Conservation (phyloP, 805 yeast genomes). For the Nakazawaea ernobii region DNA sequence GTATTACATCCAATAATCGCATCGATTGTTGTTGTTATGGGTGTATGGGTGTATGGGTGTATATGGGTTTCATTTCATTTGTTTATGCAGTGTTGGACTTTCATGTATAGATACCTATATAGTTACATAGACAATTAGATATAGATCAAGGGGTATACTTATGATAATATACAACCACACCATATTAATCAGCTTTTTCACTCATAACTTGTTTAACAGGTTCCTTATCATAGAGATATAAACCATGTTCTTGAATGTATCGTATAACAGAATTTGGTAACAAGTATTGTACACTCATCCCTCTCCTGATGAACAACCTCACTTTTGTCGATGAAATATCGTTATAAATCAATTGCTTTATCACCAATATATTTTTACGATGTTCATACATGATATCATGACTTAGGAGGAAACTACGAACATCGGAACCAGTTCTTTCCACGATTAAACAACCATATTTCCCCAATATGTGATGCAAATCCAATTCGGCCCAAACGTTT, state of each 20-base stretch:
- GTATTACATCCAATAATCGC: too few species aligned
- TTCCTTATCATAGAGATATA: slow-evolving; percentile 81
- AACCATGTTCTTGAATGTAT: slow-evolving; percentile 86
- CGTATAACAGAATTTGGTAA: slow-evolving; percentile 92
- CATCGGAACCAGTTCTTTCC: slow-evolving; percentile 96
- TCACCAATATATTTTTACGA: slow-evolving; percentile 85
- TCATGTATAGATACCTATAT: too few species aligned
- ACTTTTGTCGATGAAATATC: slow-evolving; percentile 96
- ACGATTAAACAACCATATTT: slow-evolving; percentile 95
- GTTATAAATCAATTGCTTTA: slow-evolving; percentile 92
- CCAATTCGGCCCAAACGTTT: slow-evolving; percentile 97
- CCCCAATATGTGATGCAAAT: slow-evolving; percentile 91
- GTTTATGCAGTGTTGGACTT: too few species aligned
- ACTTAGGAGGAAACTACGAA: slow-evolving; percentile 80
- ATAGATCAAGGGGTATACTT: too few species aligned
- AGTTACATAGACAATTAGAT: too few species aligned
- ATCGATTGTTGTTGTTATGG: too few species aligned
- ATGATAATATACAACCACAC: too few species aligned
- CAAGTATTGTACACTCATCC: slow-evolving; percentile 94
- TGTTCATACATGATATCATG: slow-evolving; percentile 98
- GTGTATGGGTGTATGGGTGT: too few species aligned
- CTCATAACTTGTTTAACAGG: slow-evolving; percentile 85
- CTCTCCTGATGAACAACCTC: slow-evolving; percentile 83
- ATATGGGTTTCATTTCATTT: too few species aligned
- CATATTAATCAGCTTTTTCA: slow-evolving; percentile 16